These are phyloP conservation scores for Allium cepa DNA, from an alignment of 106 monocot genomes.

Conservation along the genomic window DNA sequence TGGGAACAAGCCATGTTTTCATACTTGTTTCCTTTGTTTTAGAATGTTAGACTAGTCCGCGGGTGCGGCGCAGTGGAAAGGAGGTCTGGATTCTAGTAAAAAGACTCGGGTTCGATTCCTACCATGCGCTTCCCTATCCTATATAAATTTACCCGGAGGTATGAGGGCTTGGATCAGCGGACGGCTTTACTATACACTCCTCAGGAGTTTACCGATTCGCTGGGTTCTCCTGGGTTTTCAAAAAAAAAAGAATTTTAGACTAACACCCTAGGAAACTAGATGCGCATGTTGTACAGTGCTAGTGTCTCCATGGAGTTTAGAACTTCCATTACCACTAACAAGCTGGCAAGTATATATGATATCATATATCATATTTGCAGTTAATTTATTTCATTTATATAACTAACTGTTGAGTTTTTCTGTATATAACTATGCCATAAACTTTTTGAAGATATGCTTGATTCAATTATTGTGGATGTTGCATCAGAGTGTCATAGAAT, in stretches of 20 bases:
- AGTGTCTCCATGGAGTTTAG: not conserved
- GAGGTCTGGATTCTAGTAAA: no score
- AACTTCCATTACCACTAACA: not conserved
- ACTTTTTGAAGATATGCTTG: constrained; percentile 61
- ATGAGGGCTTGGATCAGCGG: no score
- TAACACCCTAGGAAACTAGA: not conserved
- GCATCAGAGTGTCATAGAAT: constrained; percentile 97
- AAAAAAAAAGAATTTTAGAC: no score
- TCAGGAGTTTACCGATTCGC: no score
- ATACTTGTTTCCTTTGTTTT: not conserved
- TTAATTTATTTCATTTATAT: not conserved
- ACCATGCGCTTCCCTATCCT: no score
- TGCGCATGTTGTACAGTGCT: not conserved
- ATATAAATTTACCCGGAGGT: no score
- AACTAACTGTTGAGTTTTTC: constrained; percentile 1
- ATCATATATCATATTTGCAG: not conserved
- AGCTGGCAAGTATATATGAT: not conserved
- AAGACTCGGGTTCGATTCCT: no score
- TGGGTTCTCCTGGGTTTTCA: no score
- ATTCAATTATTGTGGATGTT: constrained; percentile 78
- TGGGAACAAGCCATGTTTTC: no score
- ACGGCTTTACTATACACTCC: no score
- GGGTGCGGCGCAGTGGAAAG: no score
- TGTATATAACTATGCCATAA: constrained; percentile 35
- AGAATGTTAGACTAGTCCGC: no score